phyloP scores from a whole-genome alignment of 176 grass and related monocot genomes.

The Oryza officinalis region DNA sequence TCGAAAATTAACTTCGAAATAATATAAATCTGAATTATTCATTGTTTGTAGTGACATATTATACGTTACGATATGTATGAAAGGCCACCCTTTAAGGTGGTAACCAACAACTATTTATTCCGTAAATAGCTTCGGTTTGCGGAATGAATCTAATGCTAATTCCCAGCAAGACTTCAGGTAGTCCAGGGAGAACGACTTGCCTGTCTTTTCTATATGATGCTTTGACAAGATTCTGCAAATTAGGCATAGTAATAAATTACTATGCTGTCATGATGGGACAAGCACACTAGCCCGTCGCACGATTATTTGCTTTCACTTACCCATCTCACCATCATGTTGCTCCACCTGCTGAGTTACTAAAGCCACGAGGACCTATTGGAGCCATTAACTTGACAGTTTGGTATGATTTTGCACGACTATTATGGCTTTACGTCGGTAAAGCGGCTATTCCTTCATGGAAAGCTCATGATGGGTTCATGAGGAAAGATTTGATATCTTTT shows the following conservation, averaged over 20 bases:
- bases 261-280: constrained; percentile 37
- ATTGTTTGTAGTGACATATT: background rate
- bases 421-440: constrained; percentile 42
- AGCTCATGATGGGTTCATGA: constrained; percentile 43
- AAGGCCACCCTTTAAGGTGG: constrained; percentile 19
- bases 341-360: constrained; percentile 31
- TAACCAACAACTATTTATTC: constrained; percentile 40
- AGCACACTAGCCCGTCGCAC: constrained; percentile 30
- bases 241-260: constrained; percentile 28
- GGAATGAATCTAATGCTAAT: constrained; percentile 38
- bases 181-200: constrained; percentile 10
- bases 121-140: constrained; percentile 38
- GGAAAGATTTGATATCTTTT: constrained; percentile 56
- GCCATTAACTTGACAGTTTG: constrained; percentile 24
- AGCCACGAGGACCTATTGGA: constrained; percentile 27
- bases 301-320: constrained; percentile 46
- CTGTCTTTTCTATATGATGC: constrained; percentile 18
- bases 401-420: constrained; percentile 39
- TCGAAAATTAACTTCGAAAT: background rate
- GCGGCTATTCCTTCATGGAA: constrained; percentile 43
- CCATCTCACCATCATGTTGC: constrained; percentile 40
- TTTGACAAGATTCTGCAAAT: constrained; percentile 30
- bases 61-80: background rate
- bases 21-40: background rate
- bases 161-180: constrained; percentile 21